Base-by-base conservation (phyloP, 192 early-diverging fungal genomes). In the Entomortierella chlamydospora region DNA sequence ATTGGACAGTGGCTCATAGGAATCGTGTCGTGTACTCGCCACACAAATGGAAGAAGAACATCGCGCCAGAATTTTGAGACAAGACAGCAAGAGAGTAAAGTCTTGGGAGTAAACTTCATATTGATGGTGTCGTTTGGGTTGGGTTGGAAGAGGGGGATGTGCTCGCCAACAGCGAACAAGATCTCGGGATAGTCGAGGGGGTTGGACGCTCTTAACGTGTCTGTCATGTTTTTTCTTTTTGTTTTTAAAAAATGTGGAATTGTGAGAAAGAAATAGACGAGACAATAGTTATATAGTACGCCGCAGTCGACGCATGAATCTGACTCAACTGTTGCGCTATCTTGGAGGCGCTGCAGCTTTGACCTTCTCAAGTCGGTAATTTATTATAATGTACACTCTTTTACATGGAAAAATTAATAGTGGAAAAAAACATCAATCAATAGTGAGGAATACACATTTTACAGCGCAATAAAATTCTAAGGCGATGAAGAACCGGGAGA, bases 51-150 rank as follows among this genome's bases (percentile, higher is more conserved):
- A 20, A 59, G 37, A 4, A 59, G n/a, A 6, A 42, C 15, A 20
- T 59, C n/a, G 57, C 39, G 57, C 57, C 57, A 59, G 43, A 50
- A 49, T 20, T 61, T 61, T 3, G 60, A 61, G 60, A 50, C 45
- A 30, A 47, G 43, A 20, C 60, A 61, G 22, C 37, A 42, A 15
- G 34, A 25, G 22, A 42, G 57, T 4, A 43, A 18, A 25, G 57
- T 42, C 39, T 30, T 20, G 3, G n/a, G 57, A 23, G 52, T 54
- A 18, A 29, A 54, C 2, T 3, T 57, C 22, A 57, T 3, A 30
- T 20, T 37, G 2, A 7, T 22, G 28, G 8, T 18, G n/a, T 17
- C 2, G 29, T 26, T 54, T 54, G 52, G 52, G 28, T 54, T 5
- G 45, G 39, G 29, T 4, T 61, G 22, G 23, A 61, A 61, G 10